Base-by-base conservation (phyloP, 345 rosid genomes). In the Hibiscus mutabilis region DNA sequence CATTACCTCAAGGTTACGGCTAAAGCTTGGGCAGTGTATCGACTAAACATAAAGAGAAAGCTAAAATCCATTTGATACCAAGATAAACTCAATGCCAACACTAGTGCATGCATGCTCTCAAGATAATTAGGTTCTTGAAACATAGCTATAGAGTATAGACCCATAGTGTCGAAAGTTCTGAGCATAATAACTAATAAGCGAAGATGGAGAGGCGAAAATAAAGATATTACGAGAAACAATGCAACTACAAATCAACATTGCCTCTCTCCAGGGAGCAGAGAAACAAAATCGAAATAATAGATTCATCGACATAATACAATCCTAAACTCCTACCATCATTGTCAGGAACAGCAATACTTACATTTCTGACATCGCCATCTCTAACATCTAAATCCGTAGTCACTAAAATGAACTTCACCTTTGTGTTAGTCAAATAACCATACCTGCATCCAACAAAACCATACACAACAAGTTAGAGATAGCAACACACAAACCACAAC, bases 371-470 rank as follows among this genome's bases (percentile, higher is more conserved):
- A 78, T 95, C 94, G 0, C 90, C 93, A 76, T 95, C 97, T 84
- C 82, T 85, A 60, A 92, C 96, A 78, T 90, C 98, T 71, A 90
- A 74, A 88, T 95, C 97, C 3, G 92, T 89, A 0, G 94, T 90
- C 75, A 95, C 98, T 79, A 90, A 58, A 70, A 92, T 92, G 77
- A 95, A 90, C 71, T 95, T 95, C 70, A 92, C 99, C 83, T 92
- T 90, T 40, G 98, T 92, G 85, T 92, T 95, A 22, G 98, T 95
- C 89, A 95, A 83, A 81, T 90, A 92, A 69, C 96, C 97, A 69
- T 92, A 92, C 72, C 97, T 91, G 75, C 68, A 82, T 18, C 61
- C 71, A 70, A 40, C 53, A 60, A 60, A 60, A 29, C 8, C 27
- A 49, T 11, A 65, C 68, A 60, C 21, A 61, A 12, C 29, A 53